Conservation (phyloP, 495 filamentous ascomycete species). For the Filosporella fistucella region DNA sequence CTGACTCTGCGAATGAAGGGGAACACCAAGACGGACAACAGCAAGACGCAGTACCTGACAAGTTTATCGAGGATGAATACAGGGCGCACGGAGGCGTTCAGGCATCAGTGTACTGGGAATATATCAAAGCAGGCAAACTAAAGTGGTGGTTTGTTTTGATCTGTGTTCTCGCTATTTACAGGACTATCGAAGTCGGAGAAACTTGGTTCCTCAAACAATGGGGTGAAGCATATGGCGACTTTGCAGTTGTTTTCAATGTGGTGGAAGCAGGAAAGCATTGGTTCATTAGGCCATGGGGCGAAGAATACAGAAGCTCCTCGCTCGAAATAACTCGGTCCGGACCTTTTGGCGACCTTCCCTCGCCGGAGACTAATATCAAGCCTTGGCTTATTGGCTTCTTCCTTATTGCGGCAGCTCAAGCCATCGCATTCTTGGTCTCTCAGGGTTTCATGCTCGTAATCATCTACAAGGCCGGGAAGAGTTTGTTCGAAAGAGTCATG, state of each 20-base stretch:
- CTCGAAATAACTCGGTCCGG: conserved; percentile 20
- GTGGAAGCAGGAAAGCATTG: conserved; percentile 59
- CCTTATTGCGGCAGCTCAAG: conserved; percentile 51
- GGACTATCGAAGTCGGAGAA: conserved; percentile 53
- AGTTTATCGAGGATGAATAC: conserved; percentile 80
- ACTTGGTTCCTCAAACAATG: conserved; percentile 83
- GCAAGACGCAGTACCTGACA: conserved; percentile 54
- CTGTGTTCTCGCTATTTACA: conserved; percentile 51
- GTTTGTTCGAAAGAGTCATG: conserved; percentile 66
- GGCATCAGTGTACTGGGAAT: conserved; percentile 72
- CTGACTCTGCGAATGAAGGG: conserved; percentile 27
- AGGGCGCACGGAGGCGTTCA: conserved; percentile 72
- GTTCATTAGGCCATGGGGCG: conserved; percentile 84
- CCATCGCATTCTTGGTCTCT: conserved; percentile 47
- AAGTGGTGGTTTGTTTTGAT: conserved; percentile 65
- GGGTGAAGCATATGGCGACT: conserved; percentile 69
- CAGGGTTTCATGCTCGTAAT: conserved; percentile 63
- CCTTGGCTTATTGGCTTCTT: conserved; percentile 73
- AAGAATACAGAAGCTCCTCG: conserved; percentile 53
- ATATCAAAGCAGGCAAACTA: conserved; percentile 71
- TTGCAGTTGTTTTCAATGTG: conserved; percentile 54
- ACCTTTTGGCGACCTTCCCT: conserved; percentile 54
- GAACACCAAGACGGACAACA: conserved; percentile 43
- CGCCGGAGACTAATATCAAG: conserved; percentile 58
- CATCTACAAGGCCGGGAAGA: conserved; percentile 67